phyloP scores from a whole-genome alignment of 1,284 basidiomycete genomes.

The Melampsora americana region DNA sequence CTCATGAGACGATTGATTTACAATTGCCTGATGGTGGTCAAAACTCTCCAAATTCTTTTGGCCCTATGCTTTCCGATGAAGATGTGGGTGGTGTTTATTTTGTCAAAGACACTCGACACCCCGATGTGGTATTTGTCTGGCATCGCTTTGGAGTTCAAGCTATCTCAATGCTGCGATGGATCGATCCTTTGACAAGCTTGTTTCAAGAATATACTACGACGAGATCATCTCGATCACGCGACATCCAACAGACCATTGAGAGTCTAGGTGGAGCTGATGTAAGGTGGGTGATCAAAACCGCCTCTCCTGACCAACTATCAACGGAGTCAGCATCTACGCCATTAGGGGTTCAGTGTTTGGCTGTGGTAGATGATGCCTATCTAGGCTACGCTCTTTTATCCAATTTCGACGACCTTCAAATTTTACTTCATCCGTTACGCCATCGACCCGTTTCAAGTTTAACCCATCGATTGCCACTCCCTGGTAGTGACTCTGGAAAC shows the following conservation, averaged over 20 bases:
- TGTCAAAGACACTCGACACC: constrained; percentile 74
- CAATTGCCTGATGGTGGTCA: constrained; percentile 59
- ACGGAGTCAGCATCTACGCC: neutral
- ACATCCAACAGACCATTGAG: constrained; percentile 6
- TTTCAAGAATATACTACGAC: neutral
- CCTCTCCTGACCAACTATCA: neutral
- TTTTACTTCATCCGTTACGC: constrained; percentile 63
- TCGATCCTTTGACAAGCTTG: constrained; percentile 47
- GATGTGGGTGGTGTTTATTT: constrained; percentile 61
- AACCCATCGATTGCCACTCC: neutral
- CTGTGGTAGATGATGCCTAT: constrained; percentile 62
- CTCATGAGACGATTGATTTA: constrained; percentile 81
- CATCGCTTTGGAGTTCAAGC: constrained; percentile 84
- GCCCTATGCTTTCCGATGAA: constrained; percentile 56
- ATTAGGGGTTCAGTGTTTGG: neutral
- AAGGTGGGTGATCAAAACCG: constrained; percentile 10
- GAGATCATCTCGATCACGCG: constrained; percentile 53
- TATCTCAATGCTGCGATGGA: constrained; percentile 66
- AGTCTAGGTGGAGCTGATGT: constrained; percentile 18
- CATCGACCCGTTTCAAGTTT: constrained; percentile 46
- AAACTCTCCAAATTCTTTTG: constrained; percentile 38
- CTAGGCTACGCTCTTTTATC: constrained; percentile 83
- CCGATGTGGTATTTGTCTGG: constrained; percentile 78
- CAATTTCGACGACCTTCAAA: constrained; percentile 70
- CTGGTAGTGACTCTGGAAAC: neutral